Evolutionary conservation across 371 early-diverging fungal genomes (phyloP).

Genomic region (Rhizomucor pusillus): DNA sequence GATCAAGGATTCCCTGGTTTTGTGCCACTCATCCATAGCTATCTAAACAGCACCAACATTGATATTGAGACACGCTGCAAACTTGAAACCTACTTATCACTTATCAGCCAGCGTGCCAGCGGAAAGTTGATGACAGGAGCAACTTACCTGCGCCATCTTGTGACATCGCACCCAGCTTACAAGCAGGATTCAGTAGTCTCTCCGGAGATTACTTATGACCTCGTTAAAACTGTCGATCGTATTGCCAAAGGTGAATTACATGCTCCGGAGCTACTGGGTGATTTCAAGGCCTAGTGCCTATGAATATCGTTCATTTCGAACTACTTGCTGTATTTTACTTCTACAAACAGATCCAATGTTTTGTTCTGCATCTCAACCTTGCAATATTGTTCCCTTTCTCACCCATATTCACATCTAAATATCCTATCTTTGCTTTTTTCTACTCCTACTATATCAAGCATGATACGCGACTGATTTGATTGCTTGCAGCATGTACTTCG

Average conservation of each 20-base stretch:
- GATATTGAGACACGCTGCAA: constrained; percentile 65
- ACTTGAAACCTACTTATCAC: constrained; percentile 75
- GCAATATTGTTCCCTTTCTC: too few species aligned
- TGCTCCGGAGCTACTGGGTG: constrained; percentile 58
- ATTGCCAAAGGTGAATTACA: constrained; percentile 64
- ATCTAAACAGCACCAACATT: constrained; percentile 72
- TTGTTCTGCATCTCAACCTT: too few species aligned
- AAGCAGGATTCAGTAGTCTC: constrained; percentile 88
- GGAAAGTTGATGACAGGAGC: constrained; percentile 86
- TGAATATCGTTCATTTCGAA: too few species aligned
- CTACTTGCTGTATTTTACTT: too few species aligned
- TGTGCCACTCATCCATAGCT: constrained; percentile 77
- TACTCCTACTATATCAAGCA: too few species aligned
- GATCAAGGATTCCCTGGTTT: constrained; percentile 81
- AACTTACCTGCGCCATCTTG: constrained; percentile 90
- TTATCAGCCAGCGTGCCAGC: constrained; percentile 82
- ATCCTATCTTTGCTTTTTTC: too few species aligned
- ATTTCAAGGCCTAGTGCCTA: constrained; percentile 21
- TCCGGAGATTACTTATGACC: constrained; percentile 84
- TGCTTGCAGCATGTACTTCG: too few species aligned
- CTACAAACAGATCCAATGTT: too few species aligned
- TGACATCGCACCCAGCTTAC: constrained; percentile 88
- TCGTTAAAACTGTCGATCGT: constrained; percentile 68
- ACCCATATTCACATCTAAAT: too few species aligned
- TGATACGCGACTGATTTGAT: too few species aligned